phyloP scores from a whole-genome alignment of 108 stramenopile species.

The Cylindrotheca closterium region DNA sequence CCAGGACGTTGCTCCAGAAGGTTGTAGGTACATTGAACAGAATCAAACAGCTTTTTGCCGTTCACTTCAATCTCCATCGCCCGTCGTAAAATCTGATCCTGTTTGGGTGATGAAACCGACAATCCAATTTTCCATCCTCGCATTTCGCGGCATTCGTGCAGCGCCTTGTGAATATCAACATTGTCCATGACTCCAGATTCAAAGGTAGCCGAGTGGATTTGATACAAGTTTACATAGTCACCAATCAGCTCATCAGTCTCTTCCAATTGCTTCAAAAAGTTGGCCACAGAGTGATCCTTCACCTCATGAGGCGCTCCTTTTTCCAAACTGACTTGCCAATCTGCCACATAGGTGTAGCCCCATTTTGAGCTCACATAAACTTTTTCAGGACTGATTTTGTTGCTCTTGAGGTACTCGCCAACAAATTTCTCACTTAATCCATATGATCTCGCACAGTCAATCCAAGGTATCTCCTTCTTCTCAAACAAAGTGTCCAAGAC shows the following conservation, averaged over 20 bases:
- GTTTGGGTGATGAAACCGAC: conserved; percentile 63
- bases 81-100: conserved; percentile 53
- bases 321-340: conserved; percentile 63
- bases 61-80: conserved; percentile 50
- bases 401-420: conserved; percentile 59
- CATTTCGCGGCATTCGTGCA: conserved; percentile 48
- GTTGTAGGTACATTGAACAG: conserved; percentile 84
- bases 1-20: conserved; percentile 66
- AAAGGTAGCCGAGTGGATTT: conserved; percentile 83
- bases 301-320: conserved; percentile 72
- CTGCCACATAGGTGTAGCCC: conserved; percentile 82
- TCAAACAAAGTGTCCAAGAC: conserved; percentile 63
- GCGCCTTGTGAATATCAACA: conserved; percentile 47
- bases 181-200: conserved; percentile 70
- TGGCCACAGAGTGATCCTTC: conserved; percentile 75
- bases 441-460: conserved; percentile 83
- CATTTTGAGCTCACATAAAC: conserved; percentile 72
- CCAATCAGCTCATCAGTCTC: conserved; percentile 58
- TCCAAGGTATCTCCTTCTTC: conserved; percentile 40
- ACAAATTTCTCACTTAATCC: conserved; percentile 74
- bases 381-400: conserved; percentile 37
- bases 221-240: conserved; percentile 67
- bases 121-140: conserved; percentile 72
- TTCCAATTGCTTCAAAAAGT: conserved; percentile 63
- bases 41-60: conserved; percentile 59